A percentile compares a stretch with the other conserved stretches of the same genome.
These are phyloP conservation scores for Entomortierella parvispora DNA, from an alignment of 192 early-diverging fungal species.

Conservation along the genomic window DNA sequence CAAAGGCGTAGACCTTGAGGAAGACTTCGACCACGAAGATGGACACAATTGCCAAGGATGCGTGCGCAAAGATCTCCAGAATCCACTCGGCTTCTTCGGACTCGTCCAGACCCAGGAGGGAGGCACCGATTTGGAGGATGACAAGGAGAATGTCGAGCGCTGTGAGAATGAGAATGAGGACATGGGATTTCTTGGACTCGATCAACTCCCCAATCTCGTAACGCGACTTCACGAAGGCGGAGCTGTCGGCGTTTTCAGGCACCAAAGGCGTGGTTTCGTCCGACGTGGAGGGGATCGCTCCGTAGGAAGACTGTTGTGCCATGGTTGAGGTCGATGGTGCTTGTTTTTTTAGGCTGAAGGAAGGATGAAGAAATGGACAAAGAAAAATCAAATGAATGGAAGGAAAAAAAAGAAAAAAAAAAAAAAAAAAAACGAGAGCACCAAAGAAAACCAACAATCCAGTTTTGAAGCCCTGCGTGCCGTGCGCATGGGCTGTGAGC, in stretches of 20 bases:
- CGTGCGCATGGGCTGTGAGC: too few species aligned
- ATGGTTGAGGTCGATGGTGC: background rate
- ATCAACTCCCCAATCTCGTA: conserved; percentile 34
- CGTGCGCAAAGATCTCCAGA: conserved; percentile 50
- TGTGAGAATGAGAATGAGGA: conserved; percentile 42
- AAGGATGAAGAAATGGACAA: too few species aligned
- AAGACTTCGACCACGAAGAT: conserved; percentile 64
- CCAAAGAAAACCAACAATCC: background rate
- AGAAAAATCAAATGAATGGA: too few species aligned
- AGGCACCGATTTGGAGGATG: conserved; percentile 42
- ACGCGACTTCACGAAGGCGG: conserved; percentile 9
- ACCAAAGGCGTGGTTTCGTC: background rate
- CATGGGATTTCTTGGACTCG: conserved; percentile 43
- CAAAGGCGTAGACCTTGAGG: conserved; percentile 59
- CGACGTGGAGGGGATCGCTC: background rate
- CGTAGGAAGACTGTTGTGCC: background rate
- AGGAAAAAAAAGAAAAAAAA: too few species aligned
- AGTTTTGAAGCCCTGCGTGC: background rate
- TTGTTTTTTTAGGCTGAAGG: too few species aligned
- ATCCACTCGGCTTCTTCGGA: conserved; percentile 41
- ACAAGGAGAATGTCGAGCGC: conserved; percentile 47
- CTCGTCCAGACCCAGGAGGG: conserved; percentile 29
- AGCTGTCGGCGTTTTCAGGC: background rate
- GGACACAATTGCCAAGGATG: conserved; percentile 52
- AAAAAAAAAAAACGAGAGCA: too few species aligned